phyloP scores from a whole-genome alignment of 352 stramenopile species.

The Globisporangium sylvaticum region DNA sequence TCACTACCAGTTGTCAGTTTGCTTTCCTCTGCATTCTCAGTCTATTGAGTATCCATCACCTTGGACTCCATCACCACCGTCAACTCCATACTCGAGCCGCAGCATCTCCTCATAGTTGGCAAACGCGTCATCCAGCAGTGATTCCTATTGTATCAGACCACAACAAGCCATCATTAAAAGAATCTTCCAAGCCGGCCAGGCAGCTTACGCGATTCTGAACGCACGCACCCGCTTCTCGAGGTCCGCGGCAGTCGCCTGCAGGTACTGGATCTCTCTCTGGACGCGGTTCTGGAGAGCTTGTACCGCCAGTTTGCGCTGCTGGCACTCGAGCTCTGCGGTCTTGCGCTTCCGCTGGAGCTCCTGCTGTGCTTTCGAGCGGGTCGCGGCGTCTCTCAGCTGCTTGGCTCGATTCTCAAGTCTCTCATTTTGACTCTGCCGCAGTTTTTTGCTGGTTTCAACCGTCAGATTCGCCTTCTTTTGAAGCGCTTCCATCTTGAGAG shows the following conservation, averaged over 20 bases:
- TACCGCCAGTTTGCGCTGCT: slow-evolving; percentile 54
- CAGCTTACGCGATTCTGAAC: neutral
- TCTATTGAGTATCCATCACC: neutral
- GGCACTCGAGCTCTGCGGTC: slow-evolving; percentile 36
- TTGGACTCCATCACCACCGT: neutral
- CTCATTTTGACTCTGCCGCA: slow-evolving; percentile 21
- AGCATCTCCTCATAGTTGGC: slow-evolving; percentile 42
- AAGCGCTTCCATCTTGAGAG: neutral
- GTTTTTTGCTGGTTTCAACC: slow-evolving; percentile 12
- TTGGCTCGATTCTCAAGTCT: slow-evolving; percentile 21
- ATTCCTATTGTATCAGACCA: slow-evolving; percentile 32
- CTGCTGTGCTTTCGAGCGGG: slow-evolving; percentile 8
- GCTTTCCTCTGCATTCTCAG: neutral
- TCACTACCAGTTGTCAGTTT: neutral
- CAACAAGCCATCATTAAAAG: neutral
- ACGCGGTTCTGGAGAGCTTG: slow-evolving; percentile 50
- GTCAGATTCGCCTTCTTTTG: slow-evolving; percentile 14
- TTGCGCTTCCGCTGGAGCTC: slow-evolving; percentile 37
- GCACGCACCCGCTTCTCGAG: slow-evolving; percentile 37
- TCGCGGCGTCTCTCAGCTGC: slow-evolving; percentile 12
- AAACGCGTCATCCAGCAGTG: slow-evolving; percentile 61
- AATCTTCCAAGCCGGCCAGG: neutral
- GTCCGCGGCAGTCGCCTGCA: slow-evolving; percentile 39
- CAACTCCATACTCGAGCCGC: slow-evolving; percentile 22
- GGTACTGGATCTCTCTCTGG: slow-evolving; percentile 52